Percentiles rank a stretch among this genome's conserved stretches.
These are phyloP conservation scores for Sclerotiophoma versabilis DNA, from an alignment of 2,329 filamentous ascomycete genomes.

Conservation along the genomic window DNA sequence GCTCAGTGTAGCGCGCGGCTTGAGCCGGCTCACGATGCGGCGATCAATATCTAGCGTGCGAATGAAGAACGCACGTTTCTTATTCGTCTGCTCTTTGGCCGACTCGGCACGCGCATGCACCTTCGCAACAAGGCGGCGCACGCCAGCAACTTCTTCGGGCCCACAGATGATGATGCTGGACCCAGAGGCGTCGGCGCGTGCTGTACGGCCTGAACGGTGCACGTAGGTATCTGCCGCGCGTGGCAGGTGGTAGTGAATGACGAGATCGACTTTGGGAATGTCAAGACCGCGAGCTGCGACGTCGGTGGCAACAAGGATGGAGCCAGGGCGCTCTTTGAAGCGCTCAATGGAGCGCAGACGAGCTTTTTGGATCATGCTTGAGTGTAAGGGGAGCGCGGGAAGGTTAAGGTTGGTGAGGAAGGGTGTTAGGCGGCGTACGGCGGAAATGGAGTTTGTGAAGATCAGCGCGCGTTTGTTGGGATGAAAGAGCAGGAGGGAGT, in stretches of 20 bases:
- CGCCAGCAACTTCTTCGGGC: constrained; percentile 87
- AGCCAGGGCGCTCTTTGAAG: constrained; percentile 71
- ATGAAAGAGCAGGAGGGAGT: constrained; percentile 83
- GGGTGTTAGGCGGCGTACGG: constrained; percentile 84
- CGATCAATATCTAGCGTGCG: constrained; percentile 84
- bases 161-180: constrained; percentile 87
- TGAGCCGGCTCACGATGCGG: constrained; percentile 76
- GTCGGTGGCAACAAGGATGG: constrained; percentile 89
- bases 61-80: constrained; percentile 70
- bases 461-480: constrained; percentile 82
- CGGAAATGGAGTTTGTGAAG: constrained; percentile 95
- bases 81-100: constrained; percentile 55
- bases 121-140: constrained; percentile 83
- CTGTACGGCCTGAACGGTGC: constrained; percentile 92
- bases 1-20: constrained; percentile 78
- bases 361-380: constrained; percentile 94
- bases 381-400: constrained; percentile 80
- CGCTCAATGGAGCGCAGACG: constrained; percentile 91
- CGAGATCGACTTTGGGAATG: constrained; percentile 85
- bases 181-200: constrained; percentile 78
- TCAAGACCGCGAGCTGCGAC: constrained; percentile 93
- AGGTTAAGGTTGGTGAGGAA: constrained; percentile 84
- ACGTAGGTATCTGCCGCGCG: constrained; percentile 92
- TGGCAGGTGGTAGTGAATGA: constrained; percentile 95
- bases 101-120: constrained; percentile 70